Percentiles rank a stretch among this genome's conserved stretches.
phyloP scores from a whole-genome alignment of 163 green algal genomes.

The Coccomyxa subellipsoidea region DNA sequence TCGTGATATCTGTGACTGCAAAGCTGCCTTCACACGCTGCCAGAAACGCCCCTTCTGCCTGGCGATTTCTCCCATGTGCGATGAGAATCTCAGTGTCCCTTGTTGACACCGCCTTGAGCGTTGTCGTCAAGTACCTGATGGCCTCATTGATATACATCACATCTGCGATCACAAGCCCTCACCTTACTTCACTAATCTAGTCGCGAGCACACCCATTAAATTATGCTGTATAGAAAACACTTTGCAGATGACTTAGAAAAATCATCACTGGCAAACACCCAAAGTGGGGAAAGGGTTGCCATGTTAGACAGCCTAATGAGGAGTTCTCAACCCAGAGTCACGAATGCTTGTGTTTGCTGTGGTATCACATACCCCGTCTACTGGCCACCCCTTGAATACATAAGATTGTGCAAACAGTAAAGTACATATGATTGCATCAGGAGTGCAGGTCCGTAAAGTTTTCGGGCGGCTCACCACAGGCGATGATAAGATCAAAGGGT shows the following conservation, averaged over 20 bases:
- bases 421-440: neutral
- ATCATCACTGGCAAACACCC: too few relatives aligned
- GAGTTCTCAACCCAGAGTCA: neutral
- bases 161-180: conserved; percentile 34
- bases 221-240: too few relatives aligned
- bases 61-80: conserved; percentile 52
- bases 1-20: conserved; percentile 11
- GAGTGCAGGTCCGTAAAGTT: neutral
- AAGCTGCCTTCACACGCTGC: conserved; percentile 19
- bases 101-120: conserved; percentile 20
- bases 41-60: conserved; percentile 45
- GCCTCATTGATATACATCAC: conserved; percentile 51
- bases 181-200: too few relatives aligned
- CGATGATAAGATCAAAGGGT: conserved; percentile 40
- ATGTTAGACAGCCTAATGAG: neutral
- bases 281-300: too few relatives aligned
- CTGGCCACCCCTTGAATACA: too few relatives aligned
- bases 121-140: conserved; percentile 28
- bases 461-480: conserved; percentile 16
- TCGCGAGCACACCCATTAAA: too few relatives aligned
- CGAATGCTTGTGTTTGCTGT: too few relatives aligned
- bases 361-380: too few relatives aligned
- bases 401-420: neutral
- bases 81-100: conserved; percentile 22
- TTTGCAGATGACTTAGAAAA: too few relatives aligned